Percentiles rank a stretch among this genome's conserved stretches.
Conservation (phyloP, 768 basidiomycete genomes). For the Naganishia onofrii region DNA sequence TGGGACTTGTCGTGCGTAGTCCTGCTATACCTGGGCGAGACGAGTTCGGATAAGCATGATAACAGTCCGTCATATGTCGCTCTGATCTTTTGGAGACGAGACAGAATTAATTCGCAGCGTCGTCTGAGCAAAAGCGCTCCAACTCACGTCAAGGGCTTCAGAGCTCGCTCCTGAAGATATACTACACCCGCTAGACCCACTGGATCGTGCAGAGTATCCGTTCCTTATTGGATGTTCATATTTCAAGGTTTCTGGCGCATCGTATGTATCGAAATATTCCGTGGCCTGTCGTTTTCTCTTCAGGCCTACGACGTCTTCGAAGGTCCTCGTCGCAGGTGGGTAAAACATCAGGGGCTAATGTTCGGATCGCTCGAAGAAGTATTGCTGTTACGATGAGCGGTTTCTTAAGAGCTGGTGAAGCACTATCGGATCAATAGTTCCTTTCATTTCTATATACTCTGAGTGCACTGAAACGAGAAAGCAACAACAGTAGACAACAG, state of each 20-base stretch:
- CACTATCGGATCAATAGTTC: background rate
- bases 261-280: background rate
- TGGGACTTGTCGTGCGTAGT: background rate
- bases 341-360: background rate
- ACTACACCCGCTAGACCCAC: background rate
- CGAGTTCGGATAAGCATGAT: background rate
- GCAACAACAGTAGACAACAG: background rate
- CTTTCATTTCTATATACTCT: background rate
- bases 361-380: background rate
- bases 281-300: background rate
- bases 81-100: background rate
- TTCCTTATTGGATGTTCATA: background rate
- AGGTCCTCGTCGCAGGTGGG: background rate
- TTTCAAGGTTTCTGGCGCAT: background rate
- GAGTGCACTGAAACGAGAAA: background rate
- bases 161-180: conserved; percentile 1
- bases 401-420: background rate
- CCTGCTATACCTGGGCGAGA: background rate
- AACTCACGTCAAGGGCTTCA: background rate
- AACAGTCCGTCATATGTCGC: background rate
- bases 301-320: background rate
- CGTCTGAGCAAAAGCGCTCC: background rate
- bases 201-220: background rate
- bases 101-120: background rate
- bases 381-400: background rate